Base-by-base conservation (phyloP, 2,329 filamentous ascomycete species). In the Colletotrichum tanaceti region DNA sequence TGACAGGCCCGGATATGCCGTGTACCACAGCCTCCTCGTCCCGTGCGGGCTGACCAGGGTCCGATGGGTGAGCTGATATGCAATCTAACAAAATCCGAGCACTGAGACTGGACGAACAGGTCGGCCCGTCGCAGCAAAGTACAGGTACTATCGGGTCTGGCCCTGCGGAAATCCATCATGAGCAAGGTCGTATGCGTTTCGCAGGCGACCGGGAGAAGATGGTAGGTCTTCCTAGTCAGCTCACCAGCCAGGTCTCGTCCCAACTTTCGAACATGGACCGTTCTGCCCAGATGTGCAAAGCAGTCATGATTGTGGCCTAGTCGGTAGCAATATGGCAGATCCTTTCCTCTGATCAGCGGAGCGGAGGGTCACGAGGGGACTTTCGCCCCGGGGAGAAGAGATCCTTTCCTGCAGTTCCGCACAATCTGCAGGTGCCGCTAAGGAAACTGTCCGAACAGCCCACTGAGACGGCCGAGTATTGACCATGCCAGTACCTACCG, bases 341-440 rank as follows among this genome's bases (percentile, higher is more conserved):
- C 50, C 43, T 57, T 39, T 35, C n/a, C n/a, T n/a, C 18, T 52
- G 64, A 67, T 68, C 61, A 59, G 61, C 61, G 24, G 54, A 35
- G 55, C 18, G 46, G 28, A 50, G 47, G 54, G 47, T 65, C 61
- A 47, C 35, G 14, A 58, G 41, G 54, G 22, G 41, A 22, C 35
- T 49, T 44, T 20, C 32, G 10, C 54, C n/a, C 38, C 20, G 46
- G 22, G n/a, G 16, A 24, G 55, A 65, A 18, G 39, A 49, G 20
- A 11, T 20, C 43, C n/a, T 39, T 50, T 43, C 20, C 38, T 50
- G 52, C 44, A 20, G 46, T 52, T 32, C 60, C 38, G 28, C 22
- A 24, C 39, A 14, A 35, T 49, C n/a, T 59, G 60, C 61, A 54
- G 28, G 43, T 50, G 43, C 39, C 46, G 61, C 61, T 53, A 38